phyloP scores from a whole-genome alignment of 2,329 filamentous ascomycete species.

The Ampelomyces quisqualis region DNA sequence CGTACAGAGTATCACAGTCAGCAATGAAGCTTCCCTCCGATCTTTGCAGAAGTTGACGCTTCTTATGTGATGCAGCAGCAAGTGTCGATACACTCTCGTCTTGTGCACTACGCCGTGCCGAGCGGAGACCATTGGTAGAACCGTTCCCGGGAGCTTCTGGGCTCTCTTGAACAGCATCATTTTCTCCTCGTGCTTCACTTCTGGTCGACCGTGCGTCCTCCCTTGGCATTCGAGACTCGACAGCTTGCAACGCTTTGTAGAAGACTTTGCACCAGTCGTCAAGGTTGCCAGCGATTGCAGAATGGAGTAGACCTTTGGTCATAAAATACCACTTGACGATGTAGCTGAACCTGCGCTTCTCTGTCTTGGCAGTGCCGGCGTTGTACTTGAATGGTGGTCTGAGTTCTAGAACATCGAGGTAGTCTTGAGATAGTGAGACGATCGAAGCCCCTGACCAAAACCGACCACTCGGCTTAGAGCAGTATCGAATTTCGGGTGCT shows the following conservation, averaged over 20 bases:
- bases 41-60: background rate
- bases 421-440: constrained; percentile 1
- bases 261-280: constrained; percentile 2
- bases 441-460: background rate
- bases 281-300: background rate
- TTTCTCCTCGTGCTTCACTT: background rate
- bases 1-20: constrained; percentile 4
- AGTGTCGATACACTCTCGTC: background rate
- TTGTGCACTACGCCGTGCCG: background rate
- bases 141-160: constrained; percentile 8
- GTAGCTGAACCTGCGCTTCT: constrained; percentile 9
- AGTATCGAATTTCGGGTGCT: background rate
- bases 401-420: constrained; percentile 6
- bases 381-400: constrained; percentile 11
- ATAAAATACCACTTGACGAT: constrained; percentile 14
- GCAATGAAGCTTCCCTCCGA: background rate
- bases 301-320: background rate
- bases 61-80: background rate
- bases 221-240: background rate
- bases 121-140: constrained; percentile 3
- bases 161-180: constrained; percentile 8
- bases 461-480: background rate
- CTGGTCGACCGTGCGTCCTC: too few relatives aligned
- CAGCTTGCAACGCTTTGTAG: constrained; percentile 1
- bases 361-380: background rate